Evolutionary conservation across 495 filamentous ascomycete genomes (phyloP).

Genomic region (Neurospora sp.): DNA sequence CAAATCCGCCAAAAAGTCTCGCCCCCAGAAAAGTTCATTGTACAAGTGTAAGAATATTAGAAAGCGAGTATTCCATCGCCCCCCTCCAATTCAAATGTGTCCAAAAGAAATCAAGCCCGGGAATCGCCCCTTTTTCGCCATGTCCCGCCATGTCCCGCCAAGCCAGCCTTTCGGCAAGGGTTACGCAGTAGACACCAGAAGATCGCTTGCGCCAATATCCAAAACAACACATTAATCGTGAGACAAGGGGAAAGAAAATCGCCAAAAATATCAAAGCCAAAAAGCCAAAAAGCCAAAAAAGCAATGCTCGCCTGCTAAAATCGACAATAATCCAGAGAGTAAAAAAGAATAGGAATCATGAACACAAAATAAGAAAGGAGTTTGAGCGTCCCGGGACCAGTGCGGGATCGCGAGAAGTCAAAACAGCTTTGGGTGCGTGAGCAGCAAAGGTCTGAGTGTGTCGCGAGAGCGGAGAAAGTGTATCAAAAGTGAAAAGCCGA

Average conservation of each 20-base stretch:
- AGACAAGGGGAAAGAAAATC: slow-evolving; percentile 6
- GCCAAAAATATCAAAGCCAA: slow-evolving; percentile 13
- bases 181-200: slow-evolving; percentile 14
- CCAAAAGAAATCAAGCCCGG: slow-evolving; percentile 7
- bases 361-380: slow-evolving; percentile 14
- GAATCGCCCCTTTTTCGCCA: slow-evolving; percentile 11
- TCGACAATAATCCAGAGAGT: slow-evolving; percentile 4
- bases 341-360: slow-evolving; percentile 9
- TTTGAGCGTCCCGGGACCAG: slow-evolving; percentile 8
- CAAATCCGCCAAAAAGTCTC: neutral
- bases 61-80: neutral
- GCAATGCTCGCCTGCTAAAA: slow-evolving; percentile 24
- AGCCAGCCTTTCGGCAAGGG: slow-evolving; percentile 14
- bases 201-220: slow-evolving; percentile 16
- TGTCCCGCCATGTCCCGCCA: slow-evolving; percentile 6
- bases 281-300: slow-evolving; percentile 15
- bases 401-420: slow-evolving; percentile 12
- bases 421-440: slow-evolving; percentile 28
- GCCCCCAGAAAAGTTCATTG: neutral
- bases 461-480: slow-evolving; percentile 28
- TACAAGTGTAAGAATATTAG: neutral
- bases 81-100: slow-evolving; percentile 2
- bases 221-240: slow-evolving; percentile 4
- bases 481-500: slow-evolving; percentile 10
- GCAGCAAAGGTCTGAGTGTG: slow-evolving; percentile 25